Conservation (phyloP, 768 basidiomycete genomes). For the Crepidotus variabilis region DNA sequence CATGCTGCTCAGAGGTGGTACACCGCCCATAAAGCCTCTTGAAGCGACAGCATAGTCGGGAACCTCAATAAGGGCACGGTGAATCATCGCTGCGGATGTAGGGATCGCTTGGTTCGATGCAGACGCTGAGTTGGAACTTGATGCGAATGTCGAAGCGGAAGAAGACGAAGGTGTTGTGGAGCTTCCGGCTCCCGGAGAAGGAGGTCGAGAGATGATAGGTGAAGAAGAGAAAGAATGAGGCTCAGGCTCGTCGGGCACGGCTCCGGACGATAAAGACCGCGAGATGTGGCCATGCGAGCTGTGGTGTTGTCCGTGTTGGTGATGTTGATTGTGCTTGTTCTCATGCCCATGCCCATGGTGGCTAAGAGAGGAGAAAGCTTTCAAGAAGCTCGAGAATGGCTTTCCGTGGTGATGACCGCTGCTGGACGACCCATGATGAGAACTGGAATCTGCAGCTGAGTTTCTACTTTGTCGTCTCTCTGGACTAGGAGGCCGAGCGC, state of each 20-base stretch:
- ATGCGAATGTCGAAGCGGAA: constrained; percentile 14
- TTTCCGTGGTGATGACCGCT: background rate
- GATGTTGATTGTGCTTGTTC: constrained; percentile 9
- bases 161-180: constrained; percentile 22
- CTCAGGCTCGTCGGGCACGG: constrained; percentile 6
- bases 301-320: background rate
- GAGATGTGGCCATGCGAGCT: background rate
- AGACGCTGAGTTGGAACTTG: background rate
- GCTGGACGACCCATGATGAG: too few relatives aligned
- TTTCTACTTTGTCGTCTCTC: background rate
- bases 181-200: background rate
- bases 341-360: constrained; percentile 20
- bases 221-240: background rate
- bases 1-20: constrained; percentile 78
- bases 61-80: constrained; percentile 69
- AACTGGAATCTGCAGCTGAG: too few relatives aligned
- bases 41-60: constrained; percentile 85
- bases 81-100: constrained; percentile 25
- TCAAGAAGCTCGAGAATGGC: background rate
- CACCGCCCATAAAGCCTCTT: constrained; percentile 86
- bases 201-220: background rate
- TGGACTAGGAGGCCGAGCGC: background rate
- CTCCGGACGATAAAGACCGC: background rate
- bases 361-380: background rate
- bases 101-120: background rate